A percentile compares a stretch with the other conserved stretches of the same genome.
phyloP scores from a whole-genome alignment of 148 eudicot genomes.

The Tetragonia tetragonoides region DNA sequence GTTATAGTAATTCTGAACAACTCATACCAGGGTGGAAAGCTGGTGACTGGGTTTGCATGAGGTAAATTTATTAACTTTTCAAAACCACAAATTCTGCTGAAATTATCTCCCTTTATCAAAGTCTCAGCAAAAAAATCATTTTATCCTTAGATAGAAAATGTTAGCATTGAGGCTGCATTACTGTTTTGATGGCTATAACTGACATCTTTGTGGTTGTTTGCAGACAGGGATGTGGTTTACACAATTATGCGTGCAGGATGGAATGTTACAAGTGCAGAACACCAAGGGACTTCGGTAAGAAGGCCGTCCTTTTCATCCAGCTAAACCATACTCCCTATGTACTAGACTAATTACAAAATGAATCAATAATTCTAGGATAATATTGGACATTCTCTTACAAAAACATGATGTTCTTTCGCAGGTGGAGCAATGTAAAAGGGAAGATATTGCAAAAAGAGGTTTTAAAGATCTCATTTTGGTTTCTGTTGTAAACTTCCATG shows the following conservation, averaged over 20 bases:
- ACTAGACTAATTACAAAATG: no score
- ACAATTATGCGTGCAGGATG: constrained; percentile 83
- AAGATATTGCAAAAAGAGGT: constrained; percentile 12
- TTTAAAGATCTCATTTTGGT: neutral
- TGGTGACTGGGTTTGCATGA: constrained; percentile 84
- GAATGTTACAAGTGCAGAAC: constrained; percentile 80
- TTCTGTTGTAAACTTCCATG: constrained; percentile 19
- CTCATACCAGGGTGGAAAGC: constrained; percentile 81
- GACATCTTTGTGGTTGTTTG: neutral
- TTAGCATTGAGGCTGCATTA: neutral
- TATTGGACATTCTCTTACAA: neutral
- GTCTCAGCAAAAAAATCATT: neutral
- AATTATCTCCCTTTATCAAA: neutral
- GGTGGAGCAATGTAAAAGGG: constrained; percentile 31
- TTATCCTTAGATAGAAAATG: neutral
- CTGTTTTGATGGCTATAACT: neutral
- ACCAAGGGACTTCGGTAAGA: constrained; percentile 63
- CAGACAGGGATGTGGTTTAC: constrained; percentile 79
- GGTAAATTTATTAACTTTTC: constrained; percentile 29
- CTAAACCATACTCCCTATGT: neutral
- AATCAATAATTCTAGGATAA: neutral
- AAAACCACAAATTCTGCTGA: neutral
- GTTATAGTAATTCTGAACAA: constrained; percentile 34
- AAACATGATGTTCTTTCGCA: neutral
- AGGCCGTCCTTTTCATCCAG: constrained; percentile 15